Percentiles rank a stretch among this genome's conserved stretches.
Conservation (phyloP, 2,329 filamentous ascomycete species). For the Apiospora aurea region DNA sequence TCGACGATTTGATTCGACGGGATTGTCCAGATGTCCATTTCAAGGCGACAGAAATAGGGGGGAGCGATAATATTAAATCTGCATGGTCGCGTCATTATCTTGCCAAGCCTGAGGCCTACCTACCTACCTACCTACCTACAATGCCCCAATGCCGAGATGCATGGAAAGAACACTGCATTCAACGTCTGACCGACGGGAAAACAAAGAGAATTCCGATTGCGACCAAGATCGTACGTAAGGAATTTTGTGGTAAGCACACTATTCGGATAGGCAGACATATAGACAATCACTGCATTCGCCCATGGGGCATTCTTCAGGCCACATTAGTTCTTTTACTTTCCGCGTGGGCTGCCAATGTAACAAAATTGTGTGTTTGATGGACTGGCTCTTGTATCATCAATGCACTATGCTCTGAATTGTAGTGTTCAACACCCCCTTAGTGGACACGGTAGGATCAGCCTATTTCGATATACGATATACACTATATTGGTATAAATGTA, state of each 20-base stretch:
- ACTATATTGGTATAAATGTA: neutral
- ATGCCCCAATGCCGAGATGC: conserved; percentile 14
- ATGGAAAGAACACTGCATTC: neutral
- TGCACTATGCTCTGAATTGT: neutral
- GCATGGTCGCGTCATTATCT: conserved; percentile 19
- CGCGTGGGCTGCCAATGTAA: neutral
- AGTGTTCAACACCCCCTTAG: neutral
- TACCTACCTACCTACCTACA: neutral
- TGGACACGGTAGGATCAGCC: neutral
- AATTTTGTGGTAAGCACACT: neutral
- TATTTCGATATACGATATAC: neutral
- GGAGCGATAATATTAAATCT: neutral
- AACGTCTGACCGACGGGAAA: neutral
- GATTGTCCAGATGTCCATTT: conserved; percentile 8
- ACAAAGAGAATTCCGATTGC: conserved; percentile 2
- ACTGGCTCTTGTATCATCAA: conserved; percentile 6
- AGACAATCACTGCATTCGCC: neutral
- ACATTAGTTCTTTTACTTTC: neutral
- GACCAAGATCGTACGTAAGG: neutral
- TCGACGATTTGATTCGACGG: neutral
- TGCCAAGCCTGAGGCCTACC: neutral
- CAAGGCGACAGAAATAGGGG: conserved; percentile 1
- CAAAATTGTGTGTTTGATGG: neutral
- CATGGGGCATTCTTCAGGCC: neutral
- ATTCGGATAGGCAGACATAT: neutral